Base-by-base conservation (phyloP, 2,329 filamentous ascomycete species). In the Cercospora canescens region DNA sequence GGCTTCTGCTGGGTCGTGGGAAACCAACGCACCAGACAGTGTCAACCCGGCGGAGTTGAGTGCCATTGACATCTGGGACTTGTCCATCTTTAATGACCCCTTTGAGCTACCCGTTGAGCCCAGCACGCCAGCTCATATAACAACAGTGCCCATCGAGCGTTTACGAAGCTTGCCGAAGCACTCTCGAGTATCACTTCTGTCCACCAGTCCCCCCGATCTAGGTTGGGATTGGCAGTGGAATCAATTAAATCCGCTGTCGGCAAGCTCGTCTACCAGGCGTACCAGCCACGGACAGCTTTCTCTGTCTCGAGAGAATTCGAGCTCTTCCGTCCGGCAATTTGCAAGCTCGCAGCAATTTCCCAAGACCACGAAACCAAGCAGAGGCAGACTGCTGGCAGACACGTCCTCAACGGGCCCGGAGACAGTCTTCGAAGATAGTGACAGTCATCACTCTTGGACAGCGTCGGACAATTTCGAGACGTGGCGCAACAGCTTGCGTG, bases 391-490 rank as follows among this genome's bases (percentile, higher is more conserved):
- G 26, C 52, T 66, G 4, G 67, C 67, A 6, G 64, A 63, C 28
- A 62, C 65, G 45, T 55, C 64, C 2, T 9, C 28, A 18, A 45
- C 62, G 14, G 67, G 61, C 1, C 61, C 64, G 2, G 56, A 65
- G 34, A 66, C 67, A 14, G 64, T 69, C 21, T 69, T 62, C 18
- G 67, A 69, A 52, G 67, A 69, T 39, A 66, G 64, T 35, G 68
- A 68, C 50, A 70, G 68, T 12, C 65, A 70, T 21, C 64, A 67
- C 32, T 67, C 65, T n/a, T 70, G 68, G 68, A 70, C 68, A 5
- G 59, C 64, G 1, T 63, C 63, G 5, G 68, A 68, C 39, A 67
- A 70, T 18, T 52, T 58, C 12, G 68, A 67, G 28, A 57, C 56
- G 3, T 67, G 68, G 68, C 58, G 62, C 11, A 35, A 60, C 14